Base-by-base conservation (phyloP, 1,284 basidiomycete species). In the Irpex lacteus region DNA sequence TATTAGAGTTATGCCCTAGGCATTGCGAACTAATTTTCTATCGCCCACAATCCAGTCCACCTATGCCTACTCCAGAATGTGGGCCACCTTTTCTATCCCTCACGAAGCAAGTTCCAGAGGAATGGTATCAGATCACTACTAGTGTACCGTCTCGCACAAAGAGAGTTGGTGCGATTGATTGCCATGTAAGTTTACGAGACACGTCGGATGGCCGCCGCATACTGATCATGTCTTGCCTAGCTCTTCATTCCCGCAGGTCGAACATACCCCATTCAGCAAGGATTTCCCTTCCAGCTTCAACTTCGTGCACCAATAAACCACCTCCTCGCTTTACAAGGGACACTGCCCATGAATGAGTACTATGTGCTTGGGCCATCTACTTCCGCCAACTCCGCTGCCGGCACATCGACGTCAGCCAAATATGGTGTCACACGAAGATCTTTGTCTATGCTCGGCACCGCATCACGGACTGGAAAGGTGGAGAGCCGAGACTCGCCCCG, bases 241-340 rank as follows among this genome's bases (percentile, higher is more conserved):
- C 69, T 85, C 11, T 83, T 84, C 70, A 74, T 85, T 21, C 87
- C 87, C 18, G 78, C 79, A 1, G 78, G 80, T 1, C 81, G 82
- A 58, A 79, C 85, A 7, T 89, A 83, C 70, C 78, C 80, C 4
- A 64, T 86, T 19, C 69, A 74, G 1, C 85, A 87, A 62, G 76
- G 70, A 8, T 85, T 89, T 15, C 86, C 86, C 0, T 86, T 90
- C 71, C 85, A 87, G 68, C 68, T 90, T 37, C 87, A 87, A 64
- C 75, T 90, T 19, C 78, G 75, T 54, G 85, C 82, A 3, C 76
- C 54, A 15, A 21, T 36, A 18, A 21, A 56, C 18, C 54, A 56
- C 18, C 32, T 56, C 21, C 15, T 56, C 54, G 34, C 34, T 4
- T 15, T 18, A 19, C 54, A 56, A 9, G 54, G n/a, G 13, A 36